These are phyloP conservation scores for Corniculantispora saksenae DNA, from an alignment of 2,329 filamentous ascomycete genomes.

Conservation along the genomic window DNA sequence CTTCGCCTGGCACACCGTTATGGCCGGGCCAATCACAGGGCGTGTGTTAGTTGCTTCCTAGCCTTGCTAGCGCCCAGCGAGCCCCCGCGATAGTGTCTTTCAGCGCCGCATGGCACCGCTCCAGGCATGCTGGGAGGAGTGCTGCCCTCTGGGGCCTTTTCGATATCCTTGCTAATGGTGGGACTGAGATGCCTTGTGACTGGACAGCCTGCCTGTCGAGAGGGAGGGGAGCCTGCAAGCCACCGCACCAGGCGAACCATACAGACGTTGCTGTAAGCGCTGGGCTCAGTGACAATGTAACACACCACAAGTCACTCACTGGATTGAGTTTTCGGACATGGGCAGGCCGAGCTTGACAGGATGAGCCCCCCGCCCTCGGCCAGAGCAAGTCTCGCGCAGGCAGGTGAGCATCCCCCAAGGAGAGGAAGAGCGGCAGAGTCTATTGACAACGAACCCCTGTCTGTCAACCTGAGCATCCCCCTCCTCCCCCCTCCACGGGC, in stretches of 20 bases:
- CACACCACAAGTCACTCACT: not conserved
- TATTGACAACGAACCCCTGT: not conserved
- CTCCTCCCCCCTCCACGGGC: not conserved
- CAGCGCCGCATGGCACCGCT: too few relatives aligned
- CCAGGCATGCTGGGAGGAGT: too few relatives aligned
- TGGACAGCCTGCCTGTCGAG: not conserved
- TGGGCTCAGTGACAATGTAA: conserved; percentile 1
- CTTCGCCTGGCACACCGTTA: not conserved
- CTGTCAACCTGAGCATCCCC: not conserved
- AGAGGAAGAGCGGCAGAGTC: too few relatives aligned
- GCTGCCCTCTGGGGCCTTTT: not conserved
- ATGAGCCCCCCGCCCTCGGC: too few relatives aligned
- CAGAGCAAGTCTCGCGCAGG: too few relatives aligned
- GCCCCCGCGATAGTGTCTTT: not conserved
- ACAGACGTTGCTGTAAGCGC: conserved; percentile 13
- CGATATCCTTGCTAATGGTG: not conserved
- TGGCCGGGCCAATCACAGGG: not conserved
- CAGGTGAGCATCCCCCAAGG: too few relatives aligned
- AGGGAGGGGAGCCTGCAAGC: conserved; percentile 5
- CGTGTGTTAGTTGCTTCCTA: not conserved
- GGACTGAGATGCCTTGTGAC: conserved; percentile 1
- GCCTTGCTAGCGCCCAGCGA: conserved; percentile 1
- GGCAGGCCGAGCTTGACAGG: too few relatives aligned
- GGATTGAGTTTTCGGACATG: not conserved
- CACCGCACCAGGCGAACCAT: conserved; percentile 2